Evolutionary conservation across 352 stramenopile species (phyloP).

Genomic region (Pythium aphanidermatum): DNA sequence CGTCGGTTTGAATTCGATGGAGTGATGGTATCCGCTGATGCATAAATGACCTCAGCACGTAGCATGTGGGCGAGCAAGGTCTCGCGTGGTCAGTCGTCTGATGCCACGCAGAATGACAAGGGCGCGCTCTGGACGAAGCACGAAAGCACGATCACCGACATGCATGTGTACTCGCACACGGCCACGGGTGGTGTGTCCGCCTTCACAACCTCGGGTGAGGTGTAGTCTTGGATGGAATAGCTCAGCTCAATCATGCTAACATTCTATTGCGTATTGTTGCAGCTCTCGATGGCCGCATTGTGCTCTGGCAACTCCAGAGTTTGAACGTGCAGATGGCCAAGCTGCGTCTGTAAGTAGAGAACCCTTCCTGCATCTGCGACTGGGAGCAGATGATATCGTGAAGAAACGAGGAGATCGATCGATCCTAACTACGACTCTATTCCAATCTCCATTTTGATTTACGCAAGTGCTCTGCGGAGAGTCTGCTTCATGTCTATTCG

Average conservation of each 20-base stretch:
- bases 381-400: too few species aligned
- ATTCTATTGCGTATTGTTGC: background rate
- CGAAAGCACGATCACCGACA: slow-evolving; percentile 79
- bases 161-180: slow-evolving; percentile 55
- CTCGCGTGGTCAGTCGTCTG: slow-evolving; percentile 70
- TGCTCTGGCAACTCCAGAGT: slow-evolving; percentile 68
- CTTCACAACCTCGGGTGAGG: slow-evolving; percentile 80
- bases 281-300: slow-evolving; percentile 79
- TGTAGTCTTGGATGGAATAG: too few species aligned
- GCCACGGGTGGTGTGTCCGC: slow-evolving; percentile 53
- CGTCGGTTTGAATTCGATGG: background rate
- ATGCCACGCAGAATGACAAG: slow-evolving; percentile 77
- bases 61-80: slow-evolving; percentile 87
- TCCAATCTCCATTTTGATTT: background rate
- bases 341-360: slow-evolving; percentile 51
- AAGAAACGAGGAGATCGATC: background rate
- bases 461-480: slow-evolving; percentile 1
- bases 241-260: too few species aligned
- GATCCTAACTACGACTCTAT: background rate
- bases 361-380: too few species aligned
- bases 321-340: slow-evolving; percentile 80
- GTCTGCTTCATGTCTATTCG: slow-evolving; percentile 39
- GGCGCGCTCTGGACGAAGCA: slow-evolving; percentile 85
- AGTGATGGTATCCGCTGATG: background rate
- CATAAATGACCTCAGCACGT: slow-evolving; percentile 27